A percentile compares a stretch with the other conserved stretches of the same genome.
These are phyloP conservation scores for Fonsecaea erecta DNA, from an alignment of 2,329 filamentous ascomycete genomes.

Conservation along the genomic window DNA sequence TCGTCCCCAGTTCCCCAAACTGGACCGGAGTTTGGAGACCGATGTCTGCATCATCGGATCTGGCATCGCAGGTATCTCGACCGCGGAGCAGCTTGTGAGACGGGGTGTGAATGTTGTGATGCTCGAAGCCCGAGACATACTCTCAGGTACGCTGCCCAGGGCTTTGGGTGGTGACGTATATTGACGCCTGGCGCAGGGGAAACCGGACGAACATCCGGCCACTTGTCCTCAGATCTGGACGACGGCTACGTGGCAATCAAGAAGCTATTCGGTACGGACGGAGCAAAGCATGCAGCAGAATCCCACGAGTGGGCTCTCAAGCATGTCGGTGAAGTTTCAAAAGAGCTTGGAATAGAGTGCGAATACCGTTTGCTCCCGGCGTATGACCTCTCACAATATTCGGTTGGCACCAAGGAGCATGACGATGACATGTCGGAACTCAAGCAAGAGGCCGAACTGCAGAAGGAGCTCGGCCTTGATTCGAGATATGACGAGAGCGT, in stretches of 20 bases:
- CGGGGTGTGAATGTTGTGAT: constrained; percentile 57
- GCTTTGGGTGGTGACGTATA: not conserved
- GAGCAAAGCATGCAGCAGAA: constrained; percentile 57
- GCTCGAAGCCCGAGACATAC: constrained; percentile 59
- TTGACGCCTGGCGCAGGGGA: constrained; percentile 52
- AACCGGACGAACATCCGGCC: constrained; percentile 57
- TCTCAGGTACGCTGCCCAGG: constrained; percentile 36
- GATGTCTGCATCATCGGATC: constrained; percentile 59
- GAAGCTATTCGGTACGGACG: constrained; percentile 57
- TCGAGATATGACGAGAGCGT: constrained; percentile 49
- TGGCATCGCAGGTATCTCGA: constrained; percentile 59
- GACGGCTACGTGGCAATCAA: constrained; percentile 58
- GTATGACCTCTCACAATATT: constrained; percentile 58
- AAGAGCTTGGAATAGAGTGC: constrained; percentile 59
- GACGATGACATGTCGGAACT: constrained; percentile 53
- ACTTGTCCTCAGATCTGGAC: constrained; percentile 60
- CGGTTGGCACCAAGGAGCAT: constrained; percentile 49
- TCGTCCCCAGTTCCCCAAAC: constrained; percentile 51
- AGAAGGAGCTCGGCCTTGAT: constrained; percentile 52
- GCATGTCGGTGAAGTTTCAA: constrained; percentile 56
- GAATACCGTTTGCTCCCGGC: constrained; percentile 59
- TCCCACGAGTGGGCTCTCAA: constrained; percentile 61
- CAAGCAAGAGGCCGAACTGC: constrained; percentile 52
- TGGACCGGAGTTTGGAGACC: constrained; percentile 51
- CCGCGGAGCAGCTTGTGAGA: constrained; percentile 59